Percentiles rank a stretch among this genome's conserved stretches.
These are phyloP conservation scores for Leptographium wingfieldii DNA, from an alignment of 2,329 filamentous ascomycete species.

Conservation along the genomic window DNA sequence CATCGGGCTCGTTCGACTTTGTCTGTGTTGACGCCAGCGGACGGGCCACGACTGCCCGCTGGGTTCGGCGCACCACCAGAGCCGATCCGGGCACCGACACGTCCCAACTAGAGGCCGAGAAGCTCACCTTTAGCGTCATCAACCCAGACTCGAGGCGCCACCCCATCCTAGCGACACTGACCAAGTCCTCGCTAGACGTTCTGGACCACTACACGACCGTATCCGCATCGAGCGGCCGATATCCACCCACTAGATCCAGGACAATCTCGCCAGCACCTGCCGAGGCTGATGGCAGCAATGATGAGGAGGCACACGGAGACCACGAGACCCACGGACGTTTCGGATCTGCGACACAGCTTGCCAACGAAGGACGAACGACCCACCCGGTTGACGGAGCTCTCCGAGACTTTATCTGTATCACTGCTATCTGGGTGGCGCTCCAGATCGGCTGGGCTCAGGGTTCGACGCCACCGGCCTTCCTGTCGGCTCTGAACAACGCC, in stretches of 20 bases:
- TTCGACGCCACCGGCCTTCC: background rate
- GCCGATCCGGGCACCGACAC: background rate
- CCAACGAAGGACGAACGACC: slow-evolving; percentile 19
- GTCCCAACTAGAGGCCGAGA: slow-evolving; percentile 26
- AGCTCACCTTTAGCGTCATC: slow-evolving; percentile 68
- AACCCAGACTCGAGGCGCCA: slow-evolving; percentile 56
- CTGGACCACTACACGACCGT: slow-evolving; percentile 53
- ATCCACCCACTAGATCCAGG: slow-evolving; percentile 29
- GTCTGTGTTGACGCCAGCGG: slow-evolving; percentile 45
- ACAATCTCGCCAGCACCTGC: slow-evolving; percentile 9
- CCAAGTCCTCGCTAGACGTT: slow-evolving; percentile 51
- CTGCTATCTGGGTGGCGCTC: slow-evolving; percentile 38
- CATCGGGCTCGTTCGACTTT: slow-evolving; percentile 54
- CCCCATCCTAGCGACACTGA: slow-evolving; percentile 60
- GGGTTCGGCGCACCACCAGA: slow-evolving; percentile 42
- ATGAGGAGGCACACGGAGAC: slow-evolving; percentile 5
- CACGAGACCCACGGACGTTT: slow-evolving; percentile 4
- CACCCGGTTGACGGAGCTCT: slow-evolving; percentile 29
- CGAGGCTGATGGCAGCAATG: slow-evolving; percentile 14
- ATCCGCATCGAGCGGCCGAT: slow-evolving; percentile 31
- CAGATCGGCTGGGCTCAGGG: slow-evolving; percentile 26
- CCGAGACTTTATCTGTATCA: slow-evolving; percentile 36
- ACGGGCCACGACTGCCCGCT: slow-evolving; percentile 48
- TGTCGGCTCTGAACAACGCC: background rate
- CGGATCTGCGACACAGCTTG: background rate